These are phyloP conservation scores for Endocalyx cinctus DNA, from an alignment of 2,329 filamentous ascomycete genomes.

Conservation along the genomic window DNA sequence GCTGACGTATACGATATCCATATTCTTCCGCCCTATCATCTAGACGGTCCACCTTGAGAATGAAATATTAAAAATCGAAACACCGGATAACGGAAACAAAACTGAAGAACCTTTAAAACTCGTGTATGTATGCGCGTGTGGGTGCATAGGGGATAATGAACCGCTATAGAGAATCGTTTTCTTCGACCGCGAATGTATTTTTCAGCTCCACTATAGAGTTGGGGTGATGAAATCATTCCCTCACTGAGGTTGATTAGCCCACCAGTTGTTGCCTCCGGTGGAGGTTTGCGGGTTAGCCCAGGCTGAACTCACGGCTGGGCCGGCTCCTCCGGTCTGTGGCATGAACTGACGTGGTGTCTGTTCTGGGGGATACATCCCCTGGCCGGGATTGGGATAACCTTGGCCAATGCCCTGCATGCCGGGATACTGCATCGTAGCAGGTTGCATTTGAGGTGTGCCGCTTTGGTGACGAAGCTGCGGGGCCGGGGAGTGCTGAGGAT, in stretches of 20 bases:
- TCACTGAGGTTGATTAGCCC: constrained; percentile 46
- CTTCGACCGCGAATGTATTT: too few relatives aligned
- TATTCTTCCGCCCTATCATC: too few relatives aligned
- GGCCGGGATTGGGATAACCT: constrained; percentile 49
- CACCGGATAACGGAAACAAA: too few relatives aligned
- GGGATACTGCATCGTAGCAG: constrained; percentile 54
- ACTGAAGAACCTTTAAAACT: too few relatives aligned
- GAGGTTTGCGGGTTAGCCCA: constrained; percentile 60
- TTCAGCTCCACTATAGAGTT: too few relatives aligned
- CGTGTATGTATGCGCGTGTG: too few relatives aligned
- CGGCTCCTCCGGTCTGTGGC: constrained; percentile 52
- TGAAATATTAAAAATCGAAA: too few relatives aligned
- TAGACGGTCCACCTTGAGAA: too few relatives aligned
- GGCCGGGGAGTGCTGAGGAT: constrained; percentile 52
- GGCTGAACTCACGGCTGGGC: constrained; percentile 47
- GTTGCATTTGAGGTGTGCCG: constrained; percentile 51
- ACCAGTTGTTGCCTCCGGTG: constrained; percentile 53
- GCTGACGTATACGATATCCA: too few relatives aligned
- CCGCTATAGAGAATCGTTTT: too few relatives aligned
- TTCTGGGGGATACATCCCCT: constrained; percentile 57
- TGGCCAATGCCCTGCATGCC: constrained; percentile 59
- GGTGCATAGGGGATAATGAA: too few relatives aligned
- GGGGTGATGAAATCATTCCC: too few relatives aligned
- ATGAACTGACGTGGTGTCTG: constrained; percentile 64
- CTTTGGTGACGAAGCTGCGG: constrained; percentile 56